phyloP scores from a whole-genome alignment of 305 asterid species.

The Plantago lanceolata region DNA sequence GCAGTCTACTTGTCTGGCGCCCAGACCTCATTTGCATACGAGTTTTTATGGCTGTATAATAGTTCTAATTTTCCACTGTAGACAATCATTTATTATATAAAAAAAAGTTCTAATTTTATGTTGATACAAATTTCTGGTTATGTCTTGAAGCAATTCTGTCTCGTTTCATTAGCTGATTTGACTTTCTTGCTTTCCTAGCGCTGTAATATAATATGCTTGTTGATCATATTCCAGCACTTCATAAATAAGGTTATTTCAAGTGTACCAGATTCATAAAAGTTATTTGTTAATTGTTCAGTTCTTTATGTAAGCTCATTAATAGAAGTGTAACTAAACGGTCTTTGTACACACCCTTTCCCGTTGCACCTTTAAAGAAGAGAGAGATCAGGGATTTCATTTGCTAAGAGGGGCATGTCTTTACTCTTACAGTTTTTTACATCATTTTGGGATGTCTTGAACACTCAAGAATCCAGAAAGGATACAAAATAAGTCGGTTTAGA shows the following conservation, averaged over 20 bases:
- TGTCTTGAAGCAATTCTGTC: not conserved
- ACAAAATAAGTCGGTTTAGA: too few species aligned
- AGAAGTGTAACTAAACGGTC: too few species aligned
- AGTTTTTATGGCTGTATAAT: not conserved
- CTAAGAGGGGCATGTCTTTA: too few species aligned
- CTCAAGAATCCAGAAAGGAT: too few species aligned
- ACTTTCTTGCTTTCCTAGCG: not conserved
- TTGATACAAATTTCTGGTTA: not conserved
- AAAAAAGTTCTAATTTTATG: too few species aligned
- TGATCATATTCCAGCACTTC: not conserved
- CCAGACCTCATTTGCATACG: not conserved
- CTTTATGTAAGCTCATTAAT: too few species aligned
- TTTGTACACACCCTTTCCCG: too few species aligned
- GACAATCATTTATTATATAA: not conserved
- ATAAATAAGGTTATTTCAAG: not conserved
- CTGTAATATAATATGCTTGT: not conserved
- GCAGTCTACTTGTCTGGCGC: slow-evolving; percentile 3
- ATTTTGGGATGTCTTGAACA: too few species aligned
- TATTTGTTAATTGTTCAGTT: not conserved
- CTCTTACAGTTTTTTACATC: too few species aligned
- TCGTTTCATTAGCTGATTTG: not conserved
- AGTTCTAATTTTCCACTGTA: not conserved
- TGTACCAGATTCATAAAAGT: not conserved
- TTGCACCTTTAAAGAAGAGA: too few species aligned
- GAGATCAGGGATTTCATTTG: too few species aligned